phyloP scores from a whole-genome alignment of 306 rosid species.

The Macrotyloma uniflorum region DNA sequence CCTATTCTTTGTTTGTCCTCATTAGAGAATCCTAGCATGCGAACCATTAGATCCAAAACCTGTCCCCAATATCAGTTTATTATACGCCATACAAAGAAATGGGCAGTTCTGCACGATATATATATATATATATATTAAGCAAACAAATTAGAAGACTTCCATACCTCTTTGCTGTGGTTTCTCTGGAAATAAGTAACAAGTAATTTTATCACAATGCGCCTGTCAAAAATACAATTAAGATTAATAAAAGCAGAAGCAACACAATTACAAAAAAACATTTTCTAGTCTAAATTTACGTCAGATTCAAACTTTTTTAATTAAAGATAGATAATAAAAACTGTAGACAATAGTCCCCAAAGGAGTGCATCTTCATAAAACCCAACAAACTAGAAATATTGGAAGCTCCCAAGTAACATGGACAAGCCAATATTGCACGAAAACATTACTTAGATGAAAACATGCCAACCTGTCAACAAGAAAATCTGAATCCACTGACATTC shows the following conservation, averaged over 20 bases:
- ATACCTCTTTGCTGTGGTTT: conserved; percentile 97
- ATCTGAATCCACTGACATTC: conserved; percentile 99
- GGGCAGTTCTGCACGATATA: background rate
- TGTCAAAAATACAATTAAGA: conserved; percentile 53
- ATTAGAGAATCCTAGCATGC: conserved; percentile 91
- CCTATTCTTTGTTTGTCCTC: conserved; percentile 97
- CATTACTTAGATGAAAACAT: conserved; percentile 31
- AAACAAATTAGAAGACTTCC: conserved; percentile 15
- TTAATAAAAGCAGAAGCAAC: conserved; percentile 29
- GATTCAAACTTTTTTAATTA: conserved; percentile 11
- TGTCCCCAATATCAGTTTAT: conserved; percentile 35
- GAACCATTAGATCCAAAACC: conserved; percentile 98
- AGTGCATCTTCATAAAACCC: background rate
- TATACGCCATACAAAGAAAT: background rate
- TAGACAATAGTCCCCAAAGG: background rate
- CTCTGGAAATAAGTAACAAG: conserved; percentile 88
- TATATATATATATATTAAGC: background rate
- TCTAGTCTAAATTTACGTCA: background rate
- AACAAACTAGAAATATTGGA: conserved; percentile 1
- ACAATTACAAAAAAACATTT: background rate
- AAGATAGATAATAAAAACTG: background rate
- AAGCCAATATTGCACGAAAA: conserved; percentile 6
- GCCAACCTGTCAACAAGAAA: conserved; percentile 93
- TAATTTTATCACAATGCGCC: conserved; percentile 96
- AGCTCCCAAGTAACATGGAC: conserved; percentile 23